Evolutionary conservation across 1,284 basidiomycete species (phyloP).

Genomic region (Melanopsichium pennsylvanicum): DNA sequence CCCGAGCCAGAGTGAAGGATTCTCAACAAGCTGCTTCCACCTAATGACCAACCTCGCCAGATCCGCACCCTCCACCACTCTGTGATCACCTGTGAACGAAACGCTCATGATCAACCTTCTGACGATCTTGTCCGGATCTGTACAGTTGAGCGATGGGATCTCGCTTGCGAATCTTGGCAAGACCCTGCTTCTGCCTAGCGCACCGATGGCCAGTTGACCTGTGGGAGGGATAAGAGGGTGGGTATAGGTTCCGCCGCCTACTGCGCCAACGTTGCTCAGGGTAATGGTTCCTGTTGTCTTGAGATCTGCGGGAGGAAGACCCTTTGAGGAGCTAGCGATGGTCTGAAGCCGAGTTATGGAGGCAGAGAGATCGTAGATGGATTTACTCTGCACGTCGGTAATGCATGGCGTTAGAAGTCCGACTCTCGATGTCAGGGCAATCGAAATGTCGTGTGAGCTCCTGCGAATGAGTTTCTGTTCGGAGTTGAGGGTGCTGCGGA

Average conservation of each 20-base stretch:
- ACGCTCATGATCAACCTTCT: constrained; percentile 50
- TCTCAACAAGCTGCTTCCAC: constrained; percentile 85
- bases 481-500: constrained; percentile 67
- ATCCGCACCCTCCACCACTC: constrained; percentile 91
- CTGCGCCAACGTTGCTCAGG: constrained; percentile 73
- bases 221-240: constrained; percentile 78
- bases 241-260: constrained; percentile 54
- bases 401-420: constrained; percentile 86
- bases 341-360: constrained; percentile 44
- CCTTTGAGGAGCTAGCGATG: constrained; percentile 19
- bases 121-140: constrained; percentile 34
- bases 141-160: constrained; percentile 19
- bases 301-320: constrained; percentile 21
- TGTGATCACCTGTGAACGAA: constrained; percentile 76
- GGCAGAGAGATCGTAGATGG: constrained; percentile 72
- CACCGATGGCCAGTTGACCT: constrained; percentile 88
- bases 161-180: constrained; percentile 50
- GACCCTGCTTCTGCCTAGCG: constrained; percentile 71
- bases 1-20: constrained; percentile 77
- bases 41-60: constrained; percentile 86
- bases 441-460: constrained; percentile 64
- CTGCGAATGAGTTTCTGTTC: constrained; percentile 36
- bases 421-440: constrained; percentile 81
- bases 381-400: constrained; percentile 72
- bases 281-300: constrained; percentile 73